phyloP scores from a whole-genome alignment of 306 rosid species.

The Vigna mungo region DNA sequence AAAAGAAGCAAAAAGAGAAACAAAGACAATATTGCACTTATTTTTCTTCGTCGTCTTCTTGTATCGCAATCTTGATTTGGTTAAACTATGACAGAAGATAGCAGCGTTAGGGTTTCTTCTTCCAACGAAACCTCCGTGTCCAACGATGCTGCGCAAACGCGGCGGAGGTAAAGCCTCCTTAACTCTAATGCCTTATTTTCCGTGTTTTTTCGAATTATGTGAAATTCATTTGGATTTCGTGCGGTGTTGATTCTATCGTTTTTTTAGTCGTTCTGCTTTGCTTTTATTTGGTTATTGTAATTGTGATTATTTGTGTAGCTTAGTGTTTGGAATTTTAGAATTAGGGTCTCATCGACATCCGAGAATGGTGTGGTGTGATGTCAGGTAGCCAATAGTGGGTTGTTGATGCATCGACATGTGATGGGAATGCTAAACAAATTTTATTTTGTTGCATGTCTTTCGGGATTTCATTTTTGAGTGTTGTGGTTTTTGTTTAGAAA shows the following conservation, averaged over 20 bases:
- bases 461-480: background rate
- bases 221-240: constrained; percentile 12
- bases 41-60: background rate
- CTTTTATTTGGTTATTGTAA: background rate
- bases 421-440: constrained; percentile 27
- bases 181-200: background rate
- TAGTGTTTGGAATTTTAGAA: constrained; percentile 6
- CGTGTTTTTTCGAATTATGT: background rate
- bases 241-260: constrained; percentile 10
- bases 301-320: background rate
- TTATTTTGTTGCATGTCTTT: background rate
- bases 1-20: background rate
- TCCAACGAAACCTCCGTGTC: constrained; percentile 49
- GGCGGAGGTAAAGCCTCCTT: constrained; percentile 66
- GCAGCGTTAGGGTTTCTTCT: constrained; percentile 67
- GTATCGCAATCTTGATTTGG: constrained; percentile 26
- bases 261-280: background rate
- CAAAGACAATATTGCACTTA: background rate
- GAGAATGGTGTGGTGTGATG: background rate
- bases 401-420: background rate
- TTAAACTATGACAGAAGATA: constrained; percentile 63
- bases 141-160: constrained; percentile 68
- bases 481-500: constrained; percentile 54
- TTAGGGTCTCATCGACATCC: background rate
- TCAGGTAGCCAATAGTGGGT: background rate